These are phyloP conservation scores for Fusarium sp. DNA, from an alignment of 2,329 filamentous ascomycete genomes.

Conservation along the genomic window DNA sequence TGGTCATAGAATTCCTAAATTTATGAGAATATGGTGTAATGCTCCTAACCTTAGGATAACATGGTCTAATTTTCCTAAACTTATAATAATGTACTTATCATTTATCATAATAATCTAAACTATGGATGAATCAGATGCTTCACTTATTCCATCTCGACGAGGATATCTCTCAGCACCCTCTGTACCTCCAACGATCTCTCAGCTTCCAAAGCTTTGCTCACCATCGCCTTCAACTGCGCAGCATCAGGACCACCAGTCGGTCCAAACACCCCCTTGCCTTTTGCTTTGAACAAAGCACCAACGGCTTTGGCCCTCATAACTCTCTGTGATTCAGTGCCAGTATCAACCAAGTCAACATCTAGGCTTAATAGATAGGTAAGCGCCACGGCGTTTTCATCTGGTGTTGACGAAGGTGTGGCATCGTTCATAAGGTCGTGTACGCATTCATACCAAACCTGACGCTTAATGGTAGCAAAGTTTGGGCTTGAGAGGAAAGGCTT, in stretches of 20 bases:
- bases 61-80: too few species aligned
- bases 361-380: slow-evolving; percentile 61
- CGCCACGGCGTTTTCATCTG: slow-evolving; percentile 38
- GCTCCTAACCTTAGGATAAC: too few species aligned
- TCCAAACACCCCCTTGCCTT: slow-evolving; percentile 59
- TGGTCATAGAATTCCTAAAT: too few species aligned
- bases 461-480: slow-evolving; percentile 59
- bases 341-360: slow-evolving; percentile 59
- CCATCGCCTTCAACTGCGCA: slow-evolving; percentile 50
- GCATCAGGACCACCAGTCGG: slow-evolving; percentile 37
- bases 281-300: slow-evolving; percentile 56
- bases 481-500: slow-evolving; percentile 55
- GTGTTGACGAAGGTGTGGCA: slow-evolving; percentile 46
- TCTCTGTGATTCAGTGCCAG: slow-evolving; percentile 66
- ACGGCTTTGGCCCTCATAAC: slow-evolving; percentile 61
- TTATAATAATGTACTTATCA: neutral
- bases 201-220: slow-evolving; percentile 52
- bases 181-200: slow-evolving; percentile 63
- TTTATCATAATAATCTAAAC: neutral
- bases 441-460: slow-evolving; percentile 65
- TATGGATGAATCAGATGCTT: neutral
- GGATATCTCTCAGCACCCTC: slow-evolving; percentile 56
- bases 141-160: slow-evolving; percentile 47
- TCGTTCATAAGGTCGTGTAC: slow-evolving; percentile 62
- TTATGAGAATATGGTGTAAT: too few species aligned